phyloP scores from a whole-genome alignment of 352 stramenopile species.

The Peronospora destructor region DNA sequence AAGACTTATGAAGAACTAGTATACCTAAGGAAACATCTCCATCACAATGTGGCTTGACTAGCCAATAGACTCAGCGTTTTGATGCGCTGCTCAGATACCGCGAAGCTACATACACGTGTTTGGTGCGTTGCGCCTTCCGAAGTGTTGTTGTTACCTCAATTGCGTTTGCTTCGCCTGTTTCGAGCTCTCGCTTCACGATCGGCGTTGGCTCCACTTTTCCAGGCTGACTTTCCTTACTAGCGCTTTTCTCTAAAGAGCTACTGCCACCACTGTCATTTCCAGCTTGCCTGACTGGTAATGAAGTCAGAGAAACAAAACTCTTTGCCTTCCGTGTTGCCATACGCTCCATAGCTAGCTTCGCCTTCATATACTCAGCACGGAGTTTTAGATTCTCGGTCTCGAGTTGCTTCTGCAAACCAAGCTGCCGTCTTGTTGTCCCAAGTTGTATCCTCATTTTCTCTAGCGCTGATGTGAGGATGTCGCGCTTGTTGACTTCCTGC shows the following conservation, averaged over 20 bases:
- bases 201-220: neutral
- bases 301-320: conserved; percentile 12
- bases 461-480: conserved; percentile 19
- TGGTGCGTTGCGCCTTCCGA: conserved; percentile 29
- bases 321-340: conserved; percentile 34
- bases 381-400: conserved; percentile 46
- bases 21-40: conserved; percentile 16
- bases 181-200: conserved; percentile 22
- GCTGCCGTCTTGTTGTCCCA: conserved; percentile 32
- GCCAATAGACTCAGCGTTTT: conserved; percentile 19
- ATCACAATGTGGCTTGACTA: conserved; percentile 4
- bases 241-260: conserved; percentile 14
- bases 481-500: conserved; percentile 28
- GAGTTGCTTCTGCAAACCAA: conserved; percentile 33
- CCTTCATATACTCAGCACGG: conserved; percentile 54
- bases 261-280: conserved; percentile 7
- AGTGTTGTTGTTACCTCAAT: conserved; percentile 16
- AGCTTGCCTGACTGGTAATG: conserved; percentile 5
- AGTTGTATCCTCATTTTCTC: conserved; percentile 28
- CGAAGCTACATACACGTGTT: conserved; percentile 42
- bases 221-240: conserved; percentile 12
- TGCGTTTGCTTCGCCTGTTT: conserved; percentile 7
- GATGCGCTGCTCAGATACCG: conserved; percentile 36
- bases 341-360: conserved; percentile 59
- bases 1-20: conserved; percentile 27